These are phyloP conservation scores for Spinacia oleracea DNA, from an alignment of 179 eudicot species.

Conservation along the genomic window DNA sequence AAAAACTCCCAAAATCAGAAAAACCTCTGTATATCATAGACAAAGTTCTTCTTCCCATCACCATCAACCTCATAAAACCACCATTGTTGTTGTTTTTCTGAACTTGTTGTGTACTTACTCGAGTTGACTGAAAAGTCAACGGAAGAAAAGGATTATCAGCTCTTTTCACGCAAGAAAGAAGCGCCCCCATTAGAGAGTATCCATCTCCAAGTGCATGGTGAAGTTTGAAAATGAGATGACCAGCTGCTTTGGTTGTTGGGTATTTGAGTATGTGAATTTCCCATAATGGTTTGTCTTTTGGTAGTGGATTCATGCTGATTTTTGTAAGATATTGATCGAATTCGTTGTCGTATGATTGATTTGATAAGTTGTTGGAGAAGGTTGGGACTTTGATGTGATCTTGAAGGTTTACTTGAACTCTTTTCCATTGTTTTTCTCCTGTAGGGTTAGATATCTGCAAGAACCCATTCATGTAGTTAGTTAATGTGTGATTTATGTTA, in stretches of 20 bases:
- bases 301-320: conserved; percentile 42
- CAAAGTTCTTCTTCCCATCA: conserved; percentile 21
- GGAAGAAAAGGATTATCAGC: conserved; percentile 61
- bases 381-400: conserved; percentile 51
- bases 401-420: conserved; percentile 53
- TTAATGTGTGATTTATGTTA: too few relatives aligned
- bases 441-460: conserved; percentile 45
- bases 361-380: conserved; percentile 36
- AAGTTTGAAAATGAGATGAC: conserved; percentile 53
- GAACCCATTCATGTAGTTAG: neutral
- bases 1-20: conserved; percentile 57
- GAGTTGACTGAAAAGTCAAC: conserved; percentile 51
- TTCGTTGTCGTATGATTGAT: conserved; percentile 40
- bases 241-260: conserved; percentile 59
- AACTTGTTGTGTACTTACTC: conserved; percentile 9
- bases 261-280: conserved; percentile 59
- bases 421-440: conserved; percentile 65
- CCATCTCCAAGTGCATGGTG: conserved; percentile 90
- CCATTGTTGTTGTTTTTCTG: neutral
- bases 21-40: conserved; percentile 33
- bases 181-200: conserved; percentile 76
- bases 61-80: conserved; percentile 14
- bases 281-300: conserved; percentile 73
- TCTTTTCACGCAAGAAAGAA: conserved; percentile 60
- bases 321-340: conserved; percentile 56